Percentiles rank a stretch among this genome's conserved stretches.
Conservation (phyloP, 1,139 yeast species). For the Petasospora rhodanensis region DNA sequence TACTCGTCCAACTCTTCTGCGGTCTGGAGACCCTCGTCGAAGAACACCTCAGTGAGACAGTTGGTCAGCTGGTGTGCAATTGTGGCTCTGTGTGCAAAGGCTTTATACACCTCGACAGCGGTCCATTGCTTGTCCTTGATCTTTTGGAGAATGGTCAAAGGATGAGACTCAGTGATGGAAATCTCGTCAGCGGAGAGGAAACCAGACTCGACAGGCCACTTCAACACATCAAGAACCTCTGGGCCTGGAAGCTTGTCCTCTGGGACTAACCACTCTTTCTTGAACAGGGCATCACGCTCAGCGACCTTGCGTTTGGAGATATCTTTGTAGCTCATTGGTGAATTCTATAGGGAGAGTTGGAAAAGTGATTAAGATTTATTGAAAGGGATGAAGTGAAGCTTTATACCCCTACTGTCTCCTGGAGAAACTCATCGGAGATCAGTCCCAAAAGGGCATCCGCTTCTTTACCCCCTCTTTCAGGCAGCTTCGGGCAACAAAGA, state of each 20-base stretch:
- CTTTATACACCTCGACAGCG: constrained; percentile 41
- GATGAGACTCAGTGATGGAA: constrained; percentile 33
- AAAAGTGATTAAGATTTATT: no score
- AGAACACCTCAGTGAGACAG: constrained; percentile 39
- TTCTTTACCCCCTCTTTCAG: no score
- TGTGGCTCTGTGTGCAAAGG: constrained; percentile 54
- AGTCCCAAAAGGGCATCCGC: no score
- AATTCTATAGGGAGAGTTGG: no score
- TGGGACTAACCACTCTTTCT: constrained; percentile 38
- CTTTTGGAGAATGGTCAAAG: constrained; percentile 26
- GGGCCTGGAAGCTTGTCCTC: constrained; percentile 32
- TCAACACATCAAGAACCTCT: constrained; percentile 32
- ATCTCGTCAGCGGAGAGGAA: constrained; percentile 28
- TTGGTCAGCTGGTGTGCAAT: constrained; percentile 53
- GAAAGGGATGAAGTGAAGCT: no score
- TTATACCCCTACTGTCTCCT: no score
- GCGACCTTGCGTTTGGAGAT: constrained; percentile 34
- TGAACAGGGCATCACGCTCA: constrained; percentile 34
- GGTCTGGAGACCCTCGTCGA: constrained; percentile 34
- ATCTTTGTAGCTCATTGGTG: constrained; percentile 25
- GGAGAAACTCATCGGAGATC: no score
- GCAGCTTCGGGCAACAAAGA: no score
- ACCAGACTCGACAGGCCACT: constrained; percentile 32
- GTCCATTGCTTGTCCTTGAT: constrained; percentile 30
- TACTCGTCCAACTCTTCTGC: constrained; percentile 46